Evolutionary conservation across 2,329 filamentous ascomycete genomes (phyloP).

Genomic region (Colletotrichum tabaci): DNA sequence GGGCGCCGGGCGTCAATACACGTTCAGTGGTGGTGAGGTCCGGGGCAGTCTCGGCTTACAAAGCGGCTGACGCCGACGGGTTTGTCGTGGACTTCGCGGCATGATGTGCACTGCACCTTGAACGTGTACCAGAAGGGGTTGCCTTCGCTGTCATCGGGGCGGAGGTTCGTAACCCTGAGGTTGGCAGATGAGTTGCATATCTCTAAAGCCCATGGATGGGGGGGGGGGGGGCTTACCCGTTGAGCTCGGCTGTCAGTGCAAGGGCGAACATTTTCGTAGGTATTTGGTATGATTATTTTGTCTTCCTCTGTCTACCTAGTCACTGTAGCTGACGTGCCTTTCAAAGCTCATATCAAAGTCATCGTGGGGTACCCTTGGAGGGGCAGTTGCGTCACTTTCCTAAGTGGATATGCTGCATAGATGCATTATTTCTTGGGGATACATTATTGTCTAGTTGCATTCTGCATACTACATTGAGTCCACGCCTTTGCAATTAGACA

Average conservation of each 20-base stretch:
- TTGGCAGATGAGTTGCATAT: neutral
- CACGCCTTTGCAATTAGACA: slow-evolving; percentile 21
- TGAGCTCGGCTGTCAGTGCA: slow-evolving; percentile 76
- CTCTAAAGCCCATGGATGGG: neutral
- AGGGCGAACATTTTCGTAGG: slow-evolving; percentile 73
- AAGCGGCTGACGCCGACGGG: slow-evolving; percentile 89
- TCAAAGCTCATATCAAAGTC: slow-evolving; percentile 17
- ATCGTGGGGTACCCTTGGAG: slow-evolving; percentile 39
- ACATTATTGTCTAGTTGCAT: neutral
- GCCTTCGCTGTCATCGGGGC: slow-evolving; percentile 85
- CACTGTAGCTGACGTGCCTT: neutral
- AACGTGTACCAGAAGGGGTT: slow-evolving; percentile 97
- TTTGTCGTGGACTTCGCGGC: slow-evolving; percentile 91
- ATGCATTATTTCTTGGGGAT: rapidly evolving
- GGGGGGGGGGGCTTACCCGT: slow-evolving; percentile 66
- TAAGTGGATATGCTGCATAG: slow-evolving; percentile 13
- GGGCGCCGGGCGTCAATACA: slow-evolving; percentile 13
- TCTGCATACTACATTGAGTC: neutral
- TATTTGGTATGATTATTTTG: neutral
- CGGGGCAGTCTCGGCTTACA: slow-evolving; percentile 67
- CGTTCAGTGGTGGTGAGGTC: neutral
- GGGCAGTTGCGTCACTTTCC: slow-evolving; percentile 37
- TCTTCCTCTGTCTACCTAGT: neutral
- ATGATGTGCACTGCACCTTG: slow-evolving; percentile 98
- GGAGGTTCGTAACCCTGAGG: slow-evolving; percentile 87